Conservation (phyloP, 306 rosid genomes). For the Datisca glomerata region DNA sequence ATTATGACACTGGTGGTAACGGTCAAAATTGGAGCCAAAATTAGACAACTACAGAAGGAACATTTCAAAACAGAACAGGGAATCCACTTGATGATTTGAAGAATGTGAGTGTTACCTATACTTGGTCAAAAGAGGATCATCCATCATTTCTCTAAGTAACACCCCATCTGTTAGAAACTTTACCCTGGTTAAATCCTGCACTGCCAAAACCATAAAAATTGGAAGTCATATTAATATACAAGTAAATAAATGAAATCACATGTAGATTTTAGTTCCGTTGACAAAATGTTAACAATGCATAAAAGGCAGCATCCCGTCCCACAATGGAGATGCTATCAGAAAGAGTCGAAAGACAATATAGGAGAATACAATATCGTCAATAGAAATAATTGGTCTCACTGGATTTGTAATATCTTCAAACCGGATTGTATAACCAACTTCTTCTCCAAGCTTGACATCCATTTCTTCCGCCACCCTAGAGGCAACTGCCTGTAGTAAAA, state of each 20-base stretch:
- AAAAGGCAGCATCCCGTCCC: too few relatives aligned
- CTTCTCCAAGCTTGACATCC: constrained; percentile 81
- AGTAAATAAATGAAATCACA: too few relatives aligned
- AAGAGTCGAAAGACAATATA: neutral
- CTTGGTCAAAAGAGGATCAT: constrained; percentile 92
- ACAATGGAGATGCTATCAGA: too few relatives aligned
- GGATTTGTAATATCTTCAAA: constrained; percentile 78
- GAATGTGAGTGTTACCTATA: constrained; percentile 43
- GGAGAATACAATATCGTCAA: neutral
- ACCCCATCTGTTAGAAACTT: constrained; percentile 93
- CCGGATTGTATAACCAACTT: constrained; percentile 93
- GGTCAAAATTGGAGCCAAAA: neutral
- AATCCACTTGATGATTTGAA: neutral
- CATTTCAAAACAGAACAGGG: neutral
- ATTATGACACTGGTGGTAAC: constrained; percentile 55
- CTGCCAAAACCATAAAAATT: constrained; percentile 59
- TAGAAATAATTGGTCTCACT: constrained; percentile 24
- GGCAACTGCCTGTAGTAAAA: constrained; percentile 76
- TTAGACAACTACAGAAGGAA: too few relatives aligned
- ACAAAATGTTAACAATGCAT: too few relatives aligned
- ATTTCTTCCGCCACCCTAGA: constrained; percentile 89
- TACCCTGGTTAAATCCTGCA: constrained; percentile 61
- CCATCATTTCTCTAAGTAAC: constrained; percentile 92
- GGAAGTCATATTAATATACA: too few relatives aligned
- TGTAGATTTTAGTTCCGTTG: too few relatives aligned